A percentile compares a stretch with the other conserved stretches of the same genome.
Evolutionary conservation across 2,329 filamentous ascomycete genomes (phyloP).

Genomic region (Cyanodermella asteris): DNA sequence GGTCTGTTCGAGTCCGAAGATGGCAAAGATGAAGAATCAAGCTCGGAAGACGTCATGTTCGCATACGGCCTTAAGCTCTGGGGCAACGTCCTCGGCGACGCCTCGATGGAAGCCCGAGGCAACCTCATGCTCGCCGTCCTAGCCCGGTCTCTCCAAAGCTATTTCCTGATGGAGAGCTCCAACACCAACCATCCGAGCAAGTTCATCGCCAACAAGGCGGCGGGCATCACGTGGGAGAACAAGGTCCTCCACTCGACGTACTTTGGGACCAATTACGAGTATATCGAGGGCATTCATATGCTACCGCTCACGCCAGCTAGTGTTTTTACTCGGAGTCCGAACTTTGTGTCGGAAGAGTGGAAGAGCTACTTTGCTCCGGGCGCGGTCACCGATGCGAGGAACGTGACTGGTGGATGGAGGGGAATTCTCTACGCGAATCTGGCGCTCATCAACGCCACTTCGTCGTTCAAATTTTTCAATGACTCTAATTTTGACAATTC

Average conservation of each 20-base stretch:
- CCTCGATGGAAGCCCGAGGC: conserved; percentile 56
- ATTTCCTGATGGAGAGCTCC: conserved; percentile 54
- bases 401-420: conserved; percentile 56
- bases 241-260: conserved; percentile 85
- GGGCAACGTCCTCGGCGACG: conserved; percentile 54
- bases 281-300: conserved; percentile 60
- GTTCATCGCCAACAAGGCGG: conserved; percentile 57
- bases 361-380: conserved; percentile 49
- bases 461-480: conserved; percentile 55
- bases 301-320: conserved; percentile 49
- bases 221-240: conserved; percentile 68
- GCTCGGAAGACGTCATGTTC: conserved; percentile 73
- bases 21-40: conserved; percentile 46
- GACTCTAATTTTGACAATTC: conserved; percentile 38
- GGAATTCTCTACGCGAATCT: conserved; percentile 67
- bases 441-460: conserved; percentile 48
- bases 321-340: conserved; percentile 38
- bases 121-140: conserved; percentile 69
- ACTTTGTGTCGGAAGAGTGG: conserved; percentile 71
- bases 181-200: conserved; percentile 50
- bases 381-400: conserved; percentile 34
- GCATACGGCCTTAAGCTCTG: conserved; percentile 83
- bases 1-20: conserved; percentile 29
- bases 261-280: conserved; percentile 53
- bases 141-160: conserved; percentile 47